Base-by-base conservation (phyloP, 1,284 basidiomycete species). In the Austroboletus olivaceoglutinosus region DNA sequence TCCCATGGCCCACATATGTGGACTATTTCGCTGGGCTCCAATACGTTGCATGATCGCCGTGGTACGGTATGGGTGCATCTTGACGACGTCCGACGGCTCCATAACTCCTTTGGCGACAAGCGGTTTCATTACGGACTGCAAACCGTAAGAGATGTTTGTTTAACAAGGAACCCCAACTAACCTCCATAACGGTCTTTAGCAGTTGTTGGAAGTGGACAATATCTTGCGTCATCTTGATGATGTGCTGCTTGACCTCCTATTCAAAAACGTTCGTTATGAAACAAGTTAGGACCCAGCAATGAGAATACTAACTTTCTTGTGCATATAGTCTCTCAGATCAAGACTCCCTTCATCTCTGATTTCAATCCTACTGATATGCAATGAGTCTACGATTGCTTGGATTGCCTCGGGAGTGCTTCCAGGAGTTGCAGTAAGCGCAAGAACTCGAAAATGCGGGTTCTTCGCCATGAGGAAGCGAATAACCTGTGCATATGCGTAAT, bases 311-410 rank as follows among this genome's bases (percentile, higher is more conserved):
- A 84, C 91, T 78, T 99, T 99, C 58, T 90, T 83, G 67, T 95
- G 88, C 60, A 96, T 82, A 67, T 98, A 99, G 40, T 80, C 80
- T 54, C 82, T 80, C 34, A 99, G 78, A 69, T 99, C 97, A 36
- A 95, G 72, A 57, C 93, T 94, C 50, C 88, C 80, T 63, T 98
- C 97, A 62, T 96, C 87, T 47, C 97, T 81, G 54, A 98, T 93
- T 66, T 99, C 96, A 56, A 99, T 96, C 49, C 86, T 84, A 60
- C 93, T 93, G 58, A 99, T 97, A 66, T 99, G 97, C n/a, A 99
- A 74, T 12, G 88, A 86, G 63, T 99, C 93, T 15, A 99, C 84
- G n/a, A 99, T 86, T 18, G 76, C 75, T 69, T 99, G 97, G 1
- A 99, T 90, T 27, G 86, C 86, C 41, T 94, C 91, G 0, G 89